Base-by-base conservation (phyloP, 768 basidiomycete species). In the Leccinum broughii region DNA sequence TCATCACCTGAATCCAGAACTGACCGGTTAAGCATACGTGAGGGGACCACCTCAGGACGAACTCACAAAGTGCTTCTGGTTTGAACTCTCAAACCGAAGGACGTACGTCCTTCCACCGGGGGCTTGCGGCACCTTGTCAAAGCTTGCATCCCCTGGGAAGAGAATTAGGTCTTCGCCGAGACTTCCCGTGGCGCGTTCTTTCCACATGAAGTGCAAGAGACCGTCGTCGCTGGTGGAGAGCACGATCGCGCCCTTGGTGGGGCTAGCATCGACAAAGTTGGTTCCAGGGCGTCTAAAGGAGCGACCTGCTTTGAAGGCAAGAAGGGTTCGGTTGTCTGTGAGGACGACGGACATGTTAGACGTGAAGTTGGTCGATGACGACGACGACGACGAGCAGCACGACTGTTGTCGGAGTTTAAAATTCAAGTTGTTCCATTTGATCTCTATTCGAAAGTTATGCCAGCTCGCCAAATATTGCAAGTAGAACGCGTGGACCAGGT, bases 1-100 rank as follows among this genome's bases (percentile, higher is more conserved):
- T 8, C 22, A 56, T 67, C 73, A 90, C 90, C 88, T 93, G 92
- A 84, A 93, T 79, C 91, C 91, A 93, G 68, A 92, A 93, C 92
- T 93, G 66, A 20, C 13, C 10, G 5, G 30, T 20, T 35, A 13
- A 35, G 51, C 3, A 17, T n/a, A 6, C 5, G 44, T 46, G 44
- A 20, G 44, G 44, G 9, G 15, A 13, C 44, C 30, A 26, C 14
- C 7, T 3, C 4, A 24, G 41, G 4, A 1, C n/a, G n/a, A 26
- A 80, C 86, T 74, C 69, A 95, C 94, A 73, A 97, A 96, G 73
- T 95, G 90, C 62, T 86, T 85, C 70, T 93, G 90, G 71, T 93
- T 84, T 14, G 93, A 95, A 22, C 91, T 93, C 0, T 89, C 87
- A 78, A 97, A 96, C 75, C 91, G 93, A 72, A 96, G 87, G 62